phyloP scores from a whole-genome alignment of 768 basidiomycete species.

The Kwoniella dendrophila region DNA sequence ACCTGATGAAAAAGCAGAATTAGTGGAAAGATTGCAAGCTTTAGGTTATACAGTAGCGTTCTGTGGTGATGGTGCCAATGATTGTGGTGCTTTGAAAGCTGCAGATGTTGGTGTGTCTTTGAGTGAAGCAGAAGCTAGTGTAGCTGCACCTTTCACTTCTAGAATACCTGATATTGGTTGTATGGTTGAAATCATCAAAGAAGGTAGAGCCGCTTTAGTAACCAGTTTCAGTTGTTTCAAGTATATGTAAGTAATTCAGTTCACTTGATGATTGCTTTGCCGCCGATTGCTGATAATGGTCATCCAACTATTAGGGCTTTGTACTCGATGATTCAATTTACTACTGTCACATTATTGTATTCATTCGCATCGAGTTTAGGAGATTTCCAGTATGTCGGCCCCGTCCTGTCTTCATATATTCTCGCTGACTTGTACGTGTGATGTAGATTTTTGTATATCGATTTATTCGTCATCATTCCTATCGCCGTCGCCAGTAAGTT shows the following conservation, averaged over 20 bases:
- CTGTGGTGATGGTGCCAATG: slow-evolving; percentile 99
- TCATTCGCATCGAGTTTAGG: slow-evolving; percentile 95
- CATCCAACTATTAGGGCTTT: slow-evolving; percentile 69
- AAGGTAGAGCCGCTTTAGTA: slow-evolving; percentile 91
- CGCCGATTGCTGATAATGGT: slow-evolving; percentile 58
- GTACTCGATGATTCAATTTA: slow-evolving; percentile 98
- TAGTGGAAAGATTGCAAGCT: slow-evolving; percentile 88
- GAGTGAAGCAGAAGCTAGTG: slow-evolving; percentile 96
- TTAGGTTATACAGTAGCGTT: slow-evolving; percentile 96
- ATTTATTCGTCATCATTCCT: slow-evolving; percentile 96
- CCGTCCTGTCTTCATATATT: not conserved
- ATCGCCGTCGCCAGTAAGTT: slow-evolving; percentile 90
- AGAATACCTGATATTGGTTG: slow-evolving; percentile 92
- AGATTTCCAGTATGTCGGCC: slow-evolving; percentile 77
- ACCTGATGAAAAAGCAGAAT: slow-evolving; percentile 98
- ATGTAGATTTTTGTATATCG: slow-evolving; percentile 85
- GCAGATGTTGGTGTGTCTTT: slow-evolving; percentile 96
- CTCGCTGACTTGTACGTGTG: slow-evolving; percentile 43
- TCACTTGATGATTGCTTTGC: slow-evolving; percentile 59
- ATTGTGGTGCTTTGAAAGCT: slow-evolving; percentile 96
- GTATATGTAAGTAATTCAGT: slow-evolving; percentile 75
- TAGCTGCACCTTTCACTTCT: slow-evolving; percentile 96
- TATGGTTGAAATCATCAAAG: slow-evolving; percentile 93
- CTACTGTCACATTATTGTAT: slow-evolving; percentile 92
- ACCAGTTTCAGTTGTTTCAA: slow-evolving; percentile 99